Conservation (phyloP, 768 basidiomycete species). For the Hemileccinum rubropunctum region DNA sequence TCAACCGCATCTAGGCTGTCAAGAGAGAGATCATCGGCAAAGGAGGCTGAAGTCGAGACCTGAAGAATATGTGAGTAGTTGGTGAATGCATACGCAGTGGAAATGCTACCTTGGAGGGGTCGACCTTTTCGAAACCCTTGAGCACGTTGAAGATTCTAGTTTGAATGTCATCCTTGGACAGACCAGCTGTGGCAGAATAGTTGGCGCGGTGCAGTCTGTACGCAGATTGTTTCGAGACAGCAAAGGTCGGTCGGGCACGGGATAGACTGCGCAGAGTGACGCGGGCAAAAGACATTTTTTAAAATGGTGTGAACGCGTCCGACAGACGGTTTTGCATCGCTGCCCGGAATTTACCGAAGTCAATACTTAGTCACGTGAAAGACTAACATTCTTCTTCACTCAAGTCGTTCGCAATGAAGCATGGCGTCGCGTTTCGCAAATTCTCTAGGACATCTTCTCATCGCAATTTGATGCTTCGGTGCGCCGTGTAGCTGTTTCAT, state of each 20-base stretch:
- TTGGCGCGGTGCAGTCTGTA: constrained; percentile 31
- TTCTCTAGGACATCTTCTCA: constrained; percentile 91
- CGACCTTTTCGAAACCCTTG: constrained; percentile 32
- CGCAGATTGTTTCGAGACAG: constrained; percentile 27
- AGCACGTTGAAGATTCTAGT: constrained; percentile 27
- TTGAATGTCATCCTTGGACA: constrained; percentile 24
- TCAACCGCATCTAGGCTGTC: constrained; percentile 98
- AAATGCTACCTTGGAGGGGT: constrained; percentile 25
- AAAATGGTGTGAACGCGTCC: constrained; percentile 21
- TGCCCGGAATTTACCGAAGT: constrained; percentile 29
- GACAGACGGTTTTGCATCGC: not conserved
- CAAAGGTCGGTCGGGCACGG: constrained; percentile 26
- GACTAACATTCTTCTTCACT: not conserved
- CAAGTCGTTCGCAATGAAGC: constrained; percentile 63
- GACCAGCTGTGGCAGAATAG: constrained; percentile 27
- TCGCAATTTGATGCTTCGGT: constrained; percentile 92
- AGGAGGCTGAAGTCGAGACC: constrained; percentile 59
- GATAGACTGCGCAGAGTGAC: constrained; percentile 32
- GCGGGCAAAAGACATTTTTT: constrained; percentile 36
- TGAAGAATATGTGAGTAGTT: constrained; percentile 35
- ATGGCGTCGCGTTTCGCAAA: constrained; percentile 90
- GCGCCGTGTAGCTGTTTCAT: constrained; percentile 10
- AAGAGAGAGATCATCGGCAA: constrained; percentile 54
- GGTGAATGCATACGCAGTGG: not conserved
- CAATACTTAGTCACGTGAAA: constrained; percentile 1